Percentiles rank a stretch among this genome's conserved stretches.
These are phyloP conservation scores for Globisporangium nodosum DNA, from an alignment of 352 stramenopile genomes.

Conservation along the genomic window DNA sequence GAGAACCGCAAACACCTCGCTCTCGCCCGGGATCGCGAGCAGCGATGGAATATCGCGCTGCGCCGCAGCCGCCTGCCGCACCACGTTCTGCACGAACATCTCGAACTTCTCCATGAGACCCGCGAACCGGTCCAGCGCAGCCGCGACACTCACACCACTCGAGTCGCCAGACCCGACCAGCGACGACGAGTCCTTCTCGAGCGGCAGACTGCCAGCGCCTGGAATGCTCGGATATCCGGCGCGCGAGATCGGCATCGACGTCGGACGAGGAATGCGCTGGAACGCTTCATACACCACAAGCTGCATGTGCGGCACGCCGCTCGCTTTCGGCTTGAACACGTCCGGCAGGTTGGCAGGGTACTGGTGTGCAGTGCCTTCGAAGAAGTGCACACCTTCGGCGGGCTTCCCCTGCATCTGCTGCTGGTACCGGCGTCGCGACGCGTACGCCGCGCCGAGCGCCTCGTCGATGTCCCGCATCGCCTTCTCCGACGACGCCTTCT, in stretches of 20 bases:
- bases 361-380: slow-evolving; percentile 64
- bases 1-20: slow-evolving; percentile 79
- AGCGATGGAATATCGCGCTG: slow-evolving; percentile 77
- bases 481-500: slow-evolving; percentile 99
- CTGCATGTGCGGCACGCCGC: slow-evolving; percentile 90
- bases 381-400: slow-evolving; percentile 59
- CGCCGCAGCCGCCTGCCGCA: slow-evolving; percentile 58
- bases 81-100: slow-evolving; percentile 84
- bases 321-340: slow-evolving; percentile 91
- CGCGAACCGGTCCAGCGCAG: slow-evolving; percentile 76
- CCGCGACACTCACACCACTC: slow-evolving; percentile 59
- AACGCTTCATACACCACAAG: slow-evolving; percentile 98
- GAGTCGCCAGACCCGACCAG: slow-evolving; percentile 17
- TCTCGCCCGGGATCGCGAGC: slow-evolving; percentile 62
- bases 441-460: slow-evolving; percentile 84
- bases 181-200: slow-evolving; percentile 33
- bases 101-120: slow-evolving; percentile 85
- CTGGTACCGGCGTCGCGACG: slow-evolving; percentile 76
- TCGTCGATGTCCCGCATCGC: slow-evolving; percentile 98
- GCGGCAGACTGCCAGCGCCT: slow-evolving; percentile 16
- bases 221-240: slow-evolving; percentile 28
- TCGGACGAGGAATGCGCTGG: slow-evolving; percentile 91
- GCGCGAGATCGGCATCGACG: slow-evolving; percentile 80
- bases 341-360: slow-evolving; percentile 87
- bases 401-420: slow-evolving; percentile 86